Base-by-base conservation (phyloP, 108 stramenopile genomes). In the Cyclotella kingstonii region DNA sequence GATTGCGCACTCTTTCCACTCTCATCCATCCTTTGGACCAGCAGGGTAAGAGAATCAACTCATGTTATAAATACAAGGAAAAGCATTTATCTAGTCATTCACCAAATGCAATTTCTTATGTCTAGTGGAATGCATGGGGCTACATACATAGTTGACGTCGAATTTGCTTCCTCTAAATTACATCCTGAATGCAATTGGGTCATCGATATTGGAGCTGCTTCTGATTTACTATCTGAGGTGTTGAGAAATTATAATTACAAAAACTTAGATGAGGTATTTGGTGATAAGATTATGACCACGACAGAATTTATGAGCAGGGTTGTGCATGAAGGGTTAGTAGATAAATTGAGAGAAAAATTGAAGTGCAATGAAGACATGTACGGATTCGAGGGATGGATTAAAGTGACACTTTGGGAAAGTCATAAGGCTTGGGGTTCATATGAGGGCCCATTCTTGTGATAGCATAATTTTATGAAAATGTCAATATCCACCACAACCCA, bases 361-460 rank as follows among this genome's bases (percentile, higher is more conserved):
- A n/a, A n/a, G n/a, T n/a, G n/a, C n/a, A n/a, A n/a, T n/a, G n/a
- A n/a, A n/a, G n/a, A n/a, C n/a, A n/a, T n/a, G n/a, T n/a, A n/a
- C n/a, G n/a, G 39, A 10, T 96, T 96, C 56, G 30, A 79, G 25
- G 95, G 95, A 17, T 63, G 65, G 42, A 70, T 96, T 27, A 81
- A 92, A 52, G 90, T 96, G 41, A 92, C 94, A 35, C 65, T 96
- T 47, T 96, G 86, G 85, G 95, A 96, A 57, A 89, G 87, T 40
- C 95, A 96, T 74, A 94, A 90, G 64, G 95, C 95, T 23, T 96
- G 95, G 95, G 95, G 89, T 5, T 86, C 77, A 17, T 95, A 89
- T 60, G 83, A 83, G 33, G 91, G 86, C 27, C 63, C 72, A 22
- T 43, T 47, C 10, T 39, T 49, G 33, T 60, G 4, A 46, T 26